These are phyloP conservation scores for Macadamia integrifolia DNA, from an alignment of 164 flowering plant genomes.

Conservation along the genomic window DNA sequence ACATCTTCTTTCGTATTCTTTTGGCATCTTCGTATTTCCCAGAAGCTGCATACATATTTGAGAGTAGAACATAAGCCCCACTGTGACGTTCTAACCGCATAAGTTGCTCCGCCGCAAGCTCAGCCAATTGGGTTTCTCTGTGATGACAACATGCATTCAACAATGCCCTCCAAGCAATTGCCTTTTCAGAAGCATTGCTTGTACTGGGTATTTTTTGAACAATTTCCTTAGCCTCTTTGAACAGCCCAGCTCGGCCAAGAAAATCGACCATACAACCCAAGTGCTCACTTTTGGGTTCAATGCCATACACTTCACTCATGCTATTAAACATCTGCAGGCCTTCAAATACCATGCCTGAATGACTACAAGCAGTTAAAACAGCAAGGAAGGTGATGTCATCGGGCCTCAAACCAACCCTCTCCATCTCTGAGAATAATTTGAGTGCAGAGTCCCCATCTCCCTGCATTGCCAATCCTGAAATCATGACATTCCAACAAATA, in stretches of 20 bases:
- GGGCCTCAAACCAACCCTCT: conserved; percentile 31
- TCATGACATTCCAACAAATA: conserved; percentile 59
- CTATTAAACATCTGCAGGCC: conserved; percentile 36
- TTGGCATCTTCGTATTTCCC: conserved; percentile 42
- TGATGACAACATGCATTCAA: conserved; percentile 45
- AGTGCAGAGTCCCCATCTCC: conserved; percentile 47
- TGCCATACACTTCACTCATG: conserved; percentile 38
- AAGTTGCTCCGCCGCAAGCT: conserved; percentile 44
- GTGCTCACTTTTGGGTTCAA: conserved; percentile 57
- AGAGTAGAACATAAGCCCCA: conserved; percentile 55
- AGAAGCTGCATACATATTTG: conserved; percentile 45
- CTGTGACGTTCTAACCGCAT: conserved; percentile 41
- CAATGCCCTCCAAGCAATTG: conserved; percentile 66
- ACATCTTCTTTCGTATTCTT: conserved; percentile 43
- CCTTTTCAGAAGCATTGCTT: conserved; percentile 38
- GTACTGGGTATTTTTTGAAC: conserved; percentile 27
- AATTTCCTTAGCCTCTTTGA: conserved; percentile 44
- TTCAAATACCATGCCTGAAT: conserved; percentile 44
- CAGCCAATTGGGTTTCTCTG: conserved; percentile 32
- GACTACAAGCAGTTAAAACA: conserved; percentile 52
- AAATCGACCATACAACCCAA: conserved; percentile 54
- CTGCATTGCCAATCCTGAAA: conserved; percentile 51
- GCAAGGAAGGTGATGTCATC: conserved; percentile 57
- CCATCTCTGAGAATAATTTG: conserved; percentile 49
- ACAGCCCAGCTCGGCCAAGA: conserved; percentile 45